Base-by-base conservation (phyloP, 2,329 filamentous ascomycete species). In the Cadophora sp. region DNA sequence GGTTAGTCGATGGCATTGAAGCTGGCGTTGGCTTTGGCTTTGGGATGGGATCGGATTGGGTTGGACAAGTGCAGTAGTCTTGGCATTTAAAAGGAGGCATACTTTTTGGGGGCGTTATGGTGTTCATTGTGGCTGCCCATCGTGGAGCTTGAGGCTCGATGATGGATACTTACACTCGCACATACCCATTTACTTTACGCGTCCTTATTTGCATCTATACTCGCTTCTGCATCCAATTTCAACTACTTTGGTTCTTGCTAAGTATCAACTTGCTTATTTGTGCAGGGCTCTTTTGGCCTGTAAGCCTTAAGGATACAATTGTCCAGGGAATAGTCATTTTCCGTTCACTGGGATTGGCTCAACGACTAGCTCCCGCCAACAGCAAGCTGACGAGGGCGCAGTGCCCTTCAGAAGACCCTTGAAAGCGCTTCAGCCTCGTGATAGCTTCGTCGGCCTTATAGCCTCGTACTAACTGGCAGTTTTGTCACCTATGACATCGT, bases 1-100 rank as follows among this genome's bases (percentile, higher is more conserved):
- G 41, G 51, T 51, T 53, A 24, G 43, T n/a, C 43, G 53, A 5
- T 65, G 55, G 62, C n/a, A 59, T 59, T 59, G 33, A 59, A 33
- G 14, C 24, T 53, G 48, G 48, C 24, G 48, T 51, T 53, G 50
- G 27, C 27, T 3, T 30, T 30, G 27, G 27, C 27, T 30, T 30
- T 30, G 27, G 27, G 27, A 30, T 30, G 1, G 27, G 27, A 30
- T 30, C 6, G 27, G 27, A 30, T 30, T 30, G 27, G 27, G 6
- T 30, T 30, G 27, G 27, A 30, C 27, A 30, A 30, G 27, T 30
- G 27, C 27, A 30, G 27, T 24, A 53, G 50, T 53, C 50, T 53
- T 53, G 50, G 50, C 50, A 33, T 53, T 53, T 18, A n/a, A 7
- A 53, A 33, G 24, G 27, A 53, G 24, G 50, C n/a, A 53, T 33